Base-by-base conservation (phyloP, 495 filamentous ascomycete species). In the Penicillium paxilli region DNA sequence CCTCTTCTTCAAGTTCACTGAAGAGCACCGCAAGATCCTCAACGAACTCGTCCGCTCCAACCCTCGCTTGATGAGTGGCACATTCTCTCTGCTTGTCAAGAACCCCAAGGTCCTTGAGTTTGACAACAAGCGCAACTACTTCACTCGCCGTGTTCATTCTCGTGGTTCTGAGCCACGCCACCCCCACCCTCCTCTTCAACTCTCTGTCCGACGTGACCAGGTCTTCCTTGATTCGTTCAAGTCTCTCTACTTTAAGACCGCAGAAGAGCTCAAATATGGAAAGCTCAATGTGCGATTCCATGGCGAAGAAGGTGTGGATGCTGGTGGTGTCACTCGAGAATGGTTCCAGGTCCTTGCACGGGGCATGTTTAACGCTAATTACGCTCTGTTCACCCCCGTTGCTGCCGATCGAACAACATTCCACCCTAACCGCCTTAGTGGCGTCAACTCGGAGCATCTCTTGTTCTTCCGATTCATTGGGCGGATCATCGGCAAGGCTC, bases 381-480 rank as follows among this genome's bases (percentile, higher is more conserved):
- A 98, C 66, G 94, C 91, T 44, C 79, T 99, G 22, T 99, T 96
- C 73, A 89, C 89, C 48, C 95, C 94, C 2, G 94, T 99, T 26
- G 94, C 95, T 20, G 92, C 94, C n/a, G 94, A 99, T 65, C 86
- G 93, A 28, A 99, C 94, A 3, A 99, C 94, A 1, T 99, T 99
- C 86, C 94, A 99, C 73, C 94, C 94, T 17, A 98, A 96, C 70
- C 89, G 87, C 60, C 77, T 93, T 54, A 97, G 92, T 73, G 85
- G 83, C 35, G 83, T 99, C 82, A 99, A 99, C 65, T 84, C 87
- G 10, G 92, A 99, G 72, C 94, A 99, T 79, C 72, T 97, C 53
- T 85, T 88, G 80, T 99, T 96, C 84, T 99, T 99, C 86, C 96
- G 96, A 66, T 99, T 99, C 77, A 98, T 98, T 61, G 94, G 94